Evolutionary conservation across 805 yeast genomes (phyloP), one percentile per base, ranked within the genome.

Genomic region (Candida nemodendra): DNA sequence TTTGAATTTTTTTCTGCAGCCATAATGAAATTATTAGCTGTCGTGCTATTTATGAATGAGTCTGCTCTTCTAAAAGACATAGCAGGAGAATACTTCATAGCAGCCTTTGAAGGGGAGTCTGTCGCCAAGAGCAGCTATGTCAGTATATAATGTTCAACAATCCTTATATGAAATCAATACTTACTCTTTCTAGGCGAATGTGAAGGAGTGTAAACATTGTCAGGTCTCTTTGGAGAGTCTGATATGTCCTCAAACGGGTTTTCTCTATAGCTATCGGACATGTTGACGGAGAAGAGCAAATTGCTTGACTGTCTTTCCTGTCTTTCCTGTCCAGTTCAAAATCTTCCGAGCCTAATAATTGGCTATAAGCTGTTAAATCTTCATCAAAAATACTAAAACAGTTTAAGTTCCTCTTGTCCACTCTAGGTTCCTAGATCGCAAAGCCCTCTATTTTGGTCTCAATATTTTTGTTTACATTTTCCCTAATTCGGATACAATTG

Each of bases 1-100:
- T 85, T 76, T 9, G 66, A 58, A 12, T 50, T 36, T 8, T 59
- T 49, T 29, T 57, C 62, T 2, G 68, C 65, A 6, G 64, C 65
- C 41, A 48, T 39, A 12, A 64, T 49, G 39, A 64, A 64, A 25
- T 59, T 71, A 56, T 52, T 62, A 52, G 56, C 76, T 57, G 48
- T 65, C 44, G 56, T 64, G 54, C 59, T 68, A 48, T 38, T 44
- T 14, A 56, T 35, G 50, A 57, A 45, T 27, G 43, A 34, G 32
- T 40, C 53, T 43, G 58, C 51, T 49, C 66, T 64, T 16, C 59
- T 54, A 41, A 67, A 63, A 4, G 69, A 62, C 14, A 66, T 66
- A 13, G 67, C 66, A 18, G 77, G 77, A 9, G 75, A 69, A 45
- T 66, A 71, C 44, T 61, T 65, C 39, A 59, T 34, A 2, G 68